Conservation (phyloP, 202 grass and related monocot genomes). For the Schoenoplectus triqueter region DNA sequence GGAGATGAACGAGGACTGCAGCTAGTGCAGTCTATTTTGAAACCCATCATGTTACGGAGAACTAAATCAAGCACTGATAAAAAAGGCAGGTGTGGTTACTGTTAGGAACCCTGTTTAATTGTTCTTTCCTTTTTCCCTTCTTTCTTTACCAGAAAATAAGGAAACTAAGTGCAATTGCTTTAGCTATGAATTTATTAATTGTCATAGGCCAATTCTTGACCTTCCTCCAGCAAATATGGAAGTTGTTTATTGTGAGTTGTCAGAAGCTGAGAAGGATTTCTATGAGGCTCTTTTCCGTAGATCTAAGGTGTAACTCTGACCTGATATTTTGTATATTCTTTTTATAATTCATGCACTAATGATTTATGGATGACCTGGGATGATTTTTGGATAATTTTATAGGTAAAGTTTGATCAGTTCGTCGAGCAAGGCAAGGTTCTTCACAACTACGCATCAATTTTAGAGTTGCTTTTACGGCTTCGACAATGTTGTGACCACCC, state of each 20-base stretch:
- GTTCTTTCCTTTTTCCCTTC: slow-evolving; percentile 21
- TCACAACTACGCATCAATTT: slow-evolving; percentile 97
- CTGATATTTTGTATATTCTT: not conserved
- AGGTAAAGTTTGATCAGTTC: slow-evolving; percentile 97
- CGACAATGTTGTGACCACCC: slow-evolving; percentile 99
- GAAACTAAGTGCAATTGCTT: slow-evolving; percentile 8
- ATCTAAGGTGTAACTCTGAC: slow-evolving; percentile 63
- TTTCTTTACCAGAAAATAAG: not conserved
- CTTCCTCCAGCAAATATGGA: slow-evolving; percentile 83
- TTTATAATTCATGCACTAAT: slow-evolving; percentile 36
- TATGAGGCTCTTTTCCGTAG: slow-evolving; percentile 89
- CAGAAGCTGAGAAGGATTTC: slow-evolving; percentile 91
- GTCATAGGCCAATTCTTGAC: slow-evolving; percentile 76
- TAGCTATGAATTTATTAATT: slow-evolving; percentile 37
- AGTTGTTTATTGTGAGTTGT: slow-evolving; percentile 90
- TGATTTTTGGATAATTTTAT: slow-evolving; percentile 40
- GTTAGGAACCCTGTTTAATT: slow-evolving; percentile 32
- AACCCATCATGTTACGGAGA: slow-evolving; percentile 92
- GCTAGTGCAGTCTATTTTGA: slow-evolving; percentile 87
- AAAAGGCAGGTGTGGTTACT: slow-evolving; percentile 58
- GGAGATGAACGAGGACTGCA: slow-evolving; percentile 91
- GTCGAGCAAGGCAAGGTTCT: slow-evolving; percentile 94
- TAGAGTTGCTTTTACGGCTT: slow-evolving; percentile 96
- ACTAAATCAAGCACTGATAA: slow-evolving; percentile 93
- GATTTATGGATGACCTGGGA: slow-evolving; percentile 37